phyloP scores from a whole-genome alignment of 2,329 filamentous ascomycete genomes.

The Ceratocystis smalleyi region DNA sequence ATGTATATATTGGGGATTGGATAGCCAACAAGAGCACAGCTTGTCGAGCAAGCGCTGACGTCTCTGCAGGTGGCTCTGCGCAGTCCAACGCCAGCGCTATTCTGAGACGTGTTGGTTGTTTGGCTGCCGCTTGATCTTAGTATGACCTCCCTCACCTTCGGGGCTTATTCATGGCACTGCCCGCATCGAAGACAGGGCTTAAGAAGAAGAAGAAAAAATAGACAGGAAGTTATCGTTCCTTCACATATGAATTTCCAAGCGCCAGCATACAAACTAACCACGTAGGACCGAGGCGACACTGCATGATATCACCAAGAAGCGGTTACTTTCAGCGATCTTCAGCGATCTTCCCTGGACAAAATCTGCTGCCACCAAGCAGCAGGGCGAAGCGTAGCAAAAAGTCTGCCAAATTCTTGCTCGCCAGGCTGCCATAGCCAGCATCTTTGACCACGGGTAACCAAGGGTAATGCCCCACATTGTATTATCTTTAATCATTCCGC shows the following conservation, averaged over 20 bases:
- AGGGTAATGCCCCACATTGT: neutral
- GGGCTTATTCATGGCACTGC: neutral
- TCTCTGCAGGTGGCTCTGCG: neutral
- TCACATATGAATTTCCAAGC: neutral
- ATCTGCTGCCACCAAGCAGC: too few relatives aligned
- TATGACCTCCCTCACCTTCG: neutral
- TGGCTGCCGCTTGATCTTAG: neutral
- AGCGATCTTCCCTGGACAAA: too few relatives aligned
- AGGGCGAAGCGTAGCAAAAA: too few relatives aligned
- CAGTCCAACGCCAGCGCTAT: neutral
- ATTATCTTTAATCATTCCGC: neutral
- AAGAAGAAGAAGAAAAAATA: neutral
- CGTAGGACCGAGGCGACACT: neutral
- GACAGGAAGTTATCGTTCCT: neutral
- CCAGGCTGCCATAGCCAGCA: neutral
- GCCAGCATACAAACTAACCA: neutral
- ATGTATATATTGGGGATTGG: too few relatives aligned
- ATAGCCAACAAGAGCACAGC: neutral
- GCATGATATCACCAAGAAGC: neutral
- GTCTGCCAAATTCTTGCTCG: too few relatives aligned
- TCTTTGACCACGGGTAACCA: neutral
- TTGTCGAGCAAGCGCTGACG: neutral
- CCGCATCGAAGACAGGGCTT: neutral
- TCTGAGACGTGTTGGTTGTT: neutral
- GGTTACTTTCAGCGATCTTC: too few relatives aligned